Conservation (phyloP, 768 basidiomycete genomes). For the Agaricus blazei region DNA sequence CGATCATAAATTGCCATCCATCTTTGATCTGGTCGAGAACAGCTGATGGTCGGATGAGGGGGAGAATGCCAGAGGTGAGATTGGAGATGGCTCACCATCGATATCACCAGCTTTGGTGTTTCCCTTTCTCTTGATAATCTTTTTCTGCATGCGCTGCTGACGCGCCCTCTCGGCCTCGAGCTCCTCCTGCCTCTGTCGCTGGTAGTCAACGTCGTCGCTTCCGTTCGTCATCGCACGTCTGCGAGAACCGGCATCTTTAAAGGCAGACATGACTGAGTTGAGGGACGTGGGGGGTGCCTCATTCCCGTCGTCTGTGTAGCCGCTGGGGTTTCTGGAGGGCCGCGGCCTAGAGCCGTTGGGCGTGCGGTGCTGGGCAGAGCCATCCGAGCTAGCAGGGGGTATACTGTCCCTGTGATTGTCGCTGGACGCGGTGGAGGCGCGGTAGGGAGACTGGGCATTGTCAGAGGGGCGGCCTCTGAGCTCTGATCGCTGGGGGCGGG, state of each 20-base stretch:
- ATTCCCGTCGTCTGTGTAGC: constrained; percentile 29
- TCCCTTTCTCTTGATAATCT: constrained; percentile 48
- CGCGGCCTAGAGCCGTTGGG: constrained; percentile 11
- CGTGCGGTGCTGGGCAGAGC: constrained; percentile 19
- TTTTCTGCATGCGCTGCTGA: constrained; percentile 67
- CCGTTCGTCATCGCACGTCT: constrained; percentile 49
- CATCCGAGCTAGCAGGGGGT: constrained; percentile 44
- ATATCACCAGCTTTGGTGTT: constrained; percentile 73
- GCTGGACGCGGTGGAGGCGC: constrained; percentile 40
- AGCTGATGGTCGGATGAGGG: constrained; percentile 36
- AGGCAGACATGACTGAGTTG: constrained; percentile 59
- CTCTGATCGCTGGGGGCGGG: constrained; percentile 66
- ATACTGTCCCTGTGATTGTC: constrained; percentile 46
- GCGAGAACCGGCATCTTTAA: constrained; percentile 59
- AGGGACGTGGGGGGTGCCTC: constrained; percentile 43
- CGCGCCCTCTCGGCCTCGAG: constrained; percentile 58
- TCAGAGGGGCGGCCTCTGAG: constrained; percentile 53
- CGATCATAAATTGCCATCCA: constrained; percentile 86
- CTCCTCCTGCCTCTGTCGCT: constrained; percentile 54
- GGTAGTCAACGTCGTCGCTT: constrained; percentile 49
- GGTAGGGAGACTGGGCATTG: constrained; percentile 19
- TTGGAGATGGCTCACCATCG: constrained; percentile 51
- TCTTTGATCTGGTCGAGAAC: constrained; percentile 82
- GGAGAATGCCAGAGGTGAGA: constrained; percentile 8
- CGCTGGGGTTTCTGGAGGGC: constrained; percentile 24